These are phyloP conservation scores for Trametes punicea DNA, from an alignment of 768 basidiomycete species.

Conservation along the genomic window DNA sequence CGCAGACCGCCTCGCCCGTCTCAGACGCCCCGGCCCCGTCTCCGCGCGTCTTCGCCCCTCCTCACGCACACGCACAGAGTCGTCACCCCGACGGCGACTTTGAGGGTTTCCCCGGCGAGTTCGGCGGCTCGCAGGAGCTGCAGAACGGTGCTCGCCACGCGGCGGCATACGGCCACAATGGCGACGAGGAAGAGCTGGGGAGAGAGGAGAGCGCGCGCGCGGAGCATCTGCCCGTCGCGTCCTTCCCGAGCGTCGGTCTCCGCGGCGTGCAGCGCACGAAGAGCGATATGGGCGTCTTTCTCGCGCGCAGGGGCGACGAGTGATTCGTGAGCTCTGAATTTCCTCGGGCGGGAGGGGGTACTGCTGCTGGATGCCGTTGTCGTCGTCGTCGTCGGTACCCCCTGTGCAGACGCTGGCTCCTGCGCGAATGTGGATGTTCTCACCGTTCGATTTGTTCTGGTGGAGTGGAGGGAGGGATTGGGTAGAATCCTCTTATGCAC, in stretches of 20 bases:
- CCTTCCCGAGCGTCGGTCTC: constrained; percentile 41
- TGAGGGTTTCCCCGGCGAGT: constrained; percentile 34
- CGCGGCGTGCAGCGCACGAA: constrained; percentile 33
- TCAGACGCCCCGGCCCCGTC: constrained; percentile 32
- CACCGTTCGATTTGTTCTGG: no score
- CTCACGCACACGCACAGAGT: not conserved
- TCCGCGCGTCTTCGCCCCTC: constrained; percentile 24
- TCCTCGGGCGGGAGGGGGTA: no score
- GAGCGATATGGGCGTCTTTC: constrained; percentile 40
- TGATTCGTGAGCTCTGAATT: constrained; percentile 7
- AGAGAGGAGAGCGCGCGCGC: not conserved
- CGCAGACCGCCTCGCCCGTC: constrained; percentile 33
- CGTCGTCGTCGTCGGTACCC: no score
- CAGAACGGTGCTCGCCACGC: not conserved
- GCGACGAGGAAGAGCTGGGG: not conserved
- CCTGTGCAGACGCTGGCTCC: no score
- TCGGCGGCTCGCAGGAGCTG: constrained; percentile 7
- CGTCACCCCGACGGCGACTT: constrained; percentile 26
- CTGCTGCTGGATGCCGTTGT: no score
- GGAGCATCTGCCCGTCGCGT: constrained; percentile 1
- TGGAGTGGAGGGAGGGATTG: no score
- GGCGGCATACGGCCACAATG: not conserved
- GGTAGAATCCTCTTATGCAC: no score
- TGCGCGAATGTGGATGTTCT: no score
- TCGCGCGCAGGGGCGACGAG: constrained; percentile 37